Conservation (phyloP, 2,329 filamentous ascomycete genomes). For the Ophiostoma tasmaniense region DNA sequence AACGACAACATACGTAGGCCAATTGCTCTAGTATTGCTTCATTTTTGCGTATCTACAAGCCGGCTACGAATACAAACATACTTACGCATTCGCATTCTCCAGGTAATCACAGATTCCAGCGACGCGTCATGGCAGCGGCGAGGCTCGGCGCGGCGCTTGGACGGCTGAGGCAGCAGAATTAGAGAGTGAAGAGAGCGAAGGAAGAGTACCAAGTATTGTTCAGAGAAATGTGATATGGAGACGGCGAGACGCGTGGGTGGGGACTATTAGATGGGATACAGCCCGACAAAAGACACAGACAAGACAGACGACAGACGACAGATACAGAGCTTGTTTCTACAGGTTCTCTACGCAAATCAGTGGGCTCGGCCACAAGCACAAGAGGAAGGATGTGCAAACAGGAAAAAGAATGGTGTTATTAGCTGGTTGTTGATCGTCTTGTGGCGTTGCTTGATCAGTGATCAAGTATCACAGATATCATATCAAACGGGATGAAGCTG, state of each 20-base stretch:
- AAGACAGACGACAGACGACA: too few species aligned
- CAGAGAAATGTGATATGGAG: neutral
- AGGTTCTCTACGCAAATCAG: neutral
- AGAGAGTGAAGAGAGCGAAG: too few species aligned
- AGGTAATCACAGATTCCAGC: neutral
- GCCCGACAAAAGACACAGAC: too few species aligned
- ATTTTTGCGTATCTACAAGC: neutral
- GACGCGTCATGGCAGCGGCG: conserved; percentile 3
- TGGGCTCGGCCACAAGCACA: neutral
- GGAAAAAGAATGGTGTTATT: neutral
- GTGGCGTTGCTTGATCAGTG: neutral
- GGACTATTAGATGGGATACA: neutral
- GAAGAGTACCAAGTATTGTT: too few species aligned
- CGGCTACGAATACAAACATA: neutral
- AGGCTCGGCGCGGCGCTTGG: neutral
- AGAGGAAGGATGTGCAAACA: neutral
- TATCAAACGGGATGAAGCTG: neutral
- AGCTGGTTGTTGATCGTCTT: neutral
- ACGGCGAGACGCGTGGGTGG: conserved; percentile 5
- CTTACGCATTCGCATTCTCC: neutral
- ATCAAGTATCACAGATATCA: neutral
- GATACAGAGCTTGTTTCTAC: too few species aligned
- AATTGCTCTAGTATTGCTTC: neutral
- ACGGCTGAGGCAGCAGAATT: neutral
- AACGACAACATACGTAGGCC: neutral